Base-by-base conservation (phyloP, 2,329 filamentous ascomycete species). In the Colletotrichum sublineola region DNA sequence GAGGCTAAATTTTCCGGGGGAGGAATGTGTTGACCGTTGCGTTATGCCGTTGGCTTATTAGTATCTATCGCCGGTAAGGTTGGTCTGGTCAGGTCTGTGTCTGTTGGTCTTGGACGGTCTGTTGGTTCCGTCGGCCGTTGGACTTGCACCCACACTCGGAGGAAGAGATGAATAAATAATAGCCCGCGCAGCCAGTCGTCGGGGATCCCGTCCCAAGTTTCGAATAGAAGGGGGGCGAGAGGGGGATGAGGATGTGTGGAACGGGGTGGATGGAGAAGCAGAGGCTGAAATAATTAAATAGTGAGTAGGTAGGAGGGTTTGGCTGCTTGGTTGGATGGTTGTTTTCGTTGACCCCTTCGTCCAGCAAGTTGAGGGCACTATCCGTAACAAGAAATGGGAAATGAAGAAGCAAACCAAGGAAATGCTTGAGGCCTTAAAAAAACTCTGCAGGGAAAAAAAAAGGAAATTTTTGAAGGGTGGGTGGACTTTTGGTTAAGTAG, bases 401-500 rank as follows among this genome's bases (percentile, higher is more conserved):
- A 63, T 63, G 46, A 68, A 42, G 44, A 52, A 46, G 20, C n/a
- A n/a, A n/a, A 24, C 14, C n/a, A 57, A 24, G 3, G 38, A 38
- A 73, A 56, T 55, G 31, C 61, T 65, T 69, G 53, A 31, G 68
- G 63, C 36, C 38, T 68, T 11, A 20, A 24, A 12, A 24, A 24
- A 24, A 68, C n/a, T 69, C 65, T 72, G 65, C 65, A 72, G 66
- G 20, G 33, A 46, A 24, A 48, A 48, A 48, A 11, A 46, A 48
- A 24, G 46, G 44, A 63, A 48, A 33, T 11, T 56, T 61, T 40
- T 31, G 33, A 57, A 52, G 69, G 64, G 70, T 73, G 70, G 70
- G 70, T 73, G 70, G 70, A 65, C 70, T 73, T 68, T 73, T 73
- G 70, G 70, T 73, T 73, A 73, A 73, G 70, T 73, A 73, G 64